Evolutionary conservation across 2,329 filamentous ascomycete species (phyloP), one percentile per base, ranked within the genome.

Genomic region (Aureobasidium sp.): DNA sequence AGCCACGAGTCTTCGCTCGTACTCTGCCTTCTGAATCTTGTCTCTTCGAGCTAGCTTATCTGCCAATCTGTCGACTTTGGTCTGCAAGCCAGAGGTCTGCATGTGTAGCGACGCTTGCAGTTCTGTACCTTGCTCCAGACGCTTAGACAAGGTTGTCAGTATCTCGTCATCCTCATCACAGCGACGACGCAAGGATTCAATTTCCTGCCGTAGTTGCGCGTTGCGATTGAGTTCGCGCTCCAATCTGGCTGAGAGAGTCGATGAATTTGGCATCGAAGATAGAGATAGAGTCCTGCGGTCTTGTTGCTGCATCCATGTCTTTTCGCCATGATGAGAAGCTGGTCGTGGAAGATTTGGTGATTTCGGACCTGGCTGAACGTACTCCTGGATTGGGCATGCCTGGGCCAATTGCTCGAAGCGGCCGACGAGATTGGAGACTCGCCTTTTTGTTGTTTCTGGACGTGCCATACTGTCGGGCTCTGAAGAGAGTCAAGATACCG

Each of bases 381-480:
- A 27, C 66, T 69, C 37, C 62, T 76, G 10, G 72, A 87, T 66
- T 82, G 37, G 67, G 68, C 29, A 63, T 76, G 15, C 72, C 76
- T 9, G 74, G 75, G 61, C 42, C 9, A 62, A 12, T 47, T 62
- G 59, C 8, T 62, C 60, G 39, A 62, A 62, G 34, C 60, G 51
- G 23, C 51, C 51, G 36, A 62, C 52, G 9, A 62, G 51, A 34
- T 56, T 53, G 13, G 60, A 62, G 15, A 62, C 60, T 20, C 60
- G 53, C 15, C 27, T 41, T 57, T 39, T 42, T 37, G 53, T 34
- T 6, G 53, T 34, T 12, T 57, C 53, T n/a, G 39, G n/a, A 26
- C 53, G 39, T 12, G 53, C 27, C 53, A 57, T 57, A 2, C 13
- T 48, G 1, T 48, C 20, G 1, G 6, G 9, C 2, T n/a, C 8